phyloP scores from a whole-genome alignment of 2,329 filamentous ascomycete species.

The Aspergillus sergii region DNA sequence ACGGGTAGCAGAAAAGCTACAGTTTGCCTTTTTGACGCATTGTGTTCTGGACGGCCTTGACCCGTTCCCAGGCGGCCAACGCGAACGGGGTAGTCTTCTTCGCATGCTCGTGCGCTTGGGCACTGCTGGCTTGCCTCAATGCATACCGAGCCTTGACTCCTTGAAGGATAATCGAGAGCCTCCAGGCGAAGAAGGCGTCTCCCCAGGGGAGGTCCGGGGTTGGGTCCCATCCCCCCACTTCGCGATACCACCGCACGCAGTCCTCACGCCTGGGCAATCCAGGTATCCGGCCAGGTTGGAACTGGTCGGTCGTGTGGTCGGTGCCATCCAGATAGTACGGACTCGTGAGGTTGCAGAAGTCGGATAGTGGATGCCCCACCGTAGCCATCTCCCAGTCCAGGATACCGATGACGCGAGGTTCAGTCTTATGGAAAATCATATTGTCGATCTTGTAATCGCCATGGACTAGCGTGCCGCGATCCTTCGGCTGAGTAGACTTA shows the following conservation, averaged over 20 bases:
- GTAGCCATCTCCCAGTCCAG: constrained; percentile 99
- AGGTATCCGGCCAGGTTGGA: constrained; percentile 64
- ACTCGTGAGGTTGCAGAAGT: constrained; percentile 75
- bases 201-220: constrained; percentile 62
- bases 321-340: constrained; percentile 41
- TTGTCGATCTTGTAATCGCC: constrained; percentile 98
- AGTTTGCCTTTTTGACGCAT: constrained; percentile 45
- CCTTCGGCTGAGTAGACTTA: constrained; percentile 69
- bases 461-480: constrained; percentile 80
- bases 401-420: constrained; percentile 86
- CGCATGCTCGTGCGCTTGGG: constrained; percentile 73
- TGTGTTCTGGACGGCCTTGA: constrained; percentile 54
- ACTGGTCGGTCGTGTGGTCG: constrained; percentile 48
- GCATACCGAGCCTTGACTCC: constrained; percentile 91
- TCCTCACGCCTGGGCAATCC: constrained; percentile 67
- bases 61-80: constrained; percentile 75
- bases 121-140: constrained; percentile 83
- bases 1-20: constrained; percentile 29
- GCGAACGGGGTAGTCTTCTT: constrained; percentile 71
- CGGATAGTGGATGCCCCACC: constrained; percentile 91
- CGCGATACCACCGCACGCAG: constrained; percentile 66
- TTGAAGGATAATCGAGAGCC: constrained; percentile 70
- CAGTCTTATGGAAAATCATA: constrained; percentile 84
- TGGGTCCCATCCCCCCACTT: constrained; percentile 72
- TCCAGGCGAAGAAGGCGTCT: constrained; percentile 63